These are phyloP conservation scores for Dichomitus squalens DNA, from an alignment of 1,284 basidiomycete genomes.

Conservation along the genomic window DNA sequence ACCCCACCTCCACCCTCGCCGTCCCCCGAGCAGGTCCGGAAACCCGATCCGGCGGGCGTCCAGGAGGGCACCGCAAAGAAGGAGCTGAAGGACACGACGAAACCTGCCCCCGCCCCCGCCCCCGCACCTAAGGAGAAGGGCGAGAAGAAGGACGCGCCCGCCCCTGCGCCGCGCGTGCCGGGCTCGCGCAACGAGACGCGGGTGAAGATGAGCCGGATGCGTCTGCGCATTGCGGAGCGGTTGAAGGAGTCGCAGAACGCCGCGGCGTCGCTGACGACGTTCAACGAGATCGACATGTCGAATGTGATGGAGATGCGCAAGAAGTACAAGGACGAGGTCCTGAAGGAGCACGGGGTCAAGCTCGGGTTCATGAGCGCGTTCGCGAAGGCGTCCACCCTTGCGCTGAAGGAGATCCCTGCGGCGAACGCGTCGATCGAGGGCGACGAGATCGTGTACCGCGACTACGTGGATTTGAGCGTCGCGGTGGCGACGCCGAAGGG, in stretches of 20 bases:
- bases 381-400: constrained; percentile 84
- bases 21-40: constrained; percentile 39
- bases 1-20: constrained; percentile 40
- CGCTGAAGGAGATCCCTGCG: constrained; percentile 90
- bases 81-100: constrained; percentile 43
- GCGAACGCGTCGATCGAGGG: constrained; percentile 97
- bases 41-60: constrained; percentile 35
- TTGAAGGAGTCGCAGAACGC: constrained; percentile 99
- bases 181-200: constrained; percentile 85
- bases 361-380: constrained; percentile 99
- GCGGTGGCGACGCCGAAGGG: constrained; percentile 98
- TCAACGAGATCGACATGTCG: constrained; percentile 99
- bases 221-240: constrained; percentile 94
- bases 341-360: constrained; percentile 95
- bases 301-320: constrained; percentile 92
- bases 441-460: constrained; percentile 94
- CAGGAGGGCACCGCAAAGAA: constrained; percentile 43
- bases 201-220: constrained; percentile 99
- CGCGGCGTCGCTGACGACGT: constrained; percentile 96
- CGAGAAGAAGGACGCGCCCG: constrained; percentile 37
- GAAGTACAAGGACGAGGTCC: constrained; percentile 92
- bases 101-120: constrained; percentile 40
- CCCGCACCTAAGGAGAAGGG: constrained; percentile 38
- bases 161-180: constrained; percentile 40
- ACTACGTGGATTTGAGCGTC: constrained; percentile 93